Evolutionary conservation across 345 rosid species (phyloP), one percentile per base, ranked within the genome.

Genomic region (Euphorbia pulcherrima): DNA sequence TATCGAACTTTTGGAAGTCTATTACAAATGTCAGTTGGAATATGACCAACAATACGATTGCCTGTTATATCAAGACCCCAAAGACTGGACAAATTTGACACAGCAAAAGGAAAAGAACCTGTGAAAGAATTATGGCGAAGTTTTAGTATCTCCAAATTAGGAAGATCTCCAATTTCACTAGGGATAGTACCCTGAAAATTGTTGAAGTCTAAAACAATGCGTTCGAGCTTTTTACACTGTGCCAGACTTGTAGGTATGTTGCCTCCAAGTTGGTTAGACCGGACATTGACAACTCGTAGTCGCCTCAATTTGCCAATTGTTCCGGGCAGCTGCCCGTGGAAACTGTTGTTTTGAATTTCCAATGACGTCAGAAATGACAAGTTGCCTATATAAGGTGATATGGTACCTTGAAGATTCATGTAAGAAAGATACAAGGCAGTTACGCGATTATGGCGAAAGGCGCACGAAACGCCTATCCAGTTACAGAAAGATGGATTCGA

Each of bases 351-450:
- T 53, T n/a, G 26, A n/a, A 53, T 53, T 27, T 53, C 7, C 27
- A 53, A 23, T 10, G 1, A 3, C 8, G 57, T 53, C 14, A 53
- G 57, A 53, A 53, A 53, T 1, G 28, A 20, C 28, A 53, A 28
- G 28, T 53, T 53, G 2, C 57, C 57, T 20, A 53, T 53, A 9
- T 53, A 23, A 21, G 57, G 57, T 53, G 57, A 53, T n/a, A 53
- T 53, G 5, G 57, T 53, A 23, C 57, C 57, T 53, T 53, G 57
- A 23, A 53, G 26, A 53, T 53, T 14, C 57, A 53, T 53, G 57
- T 53, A 4, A 21, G 57, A 53, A 53, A 53, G 57, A 21, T 53
- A 6, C 57, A 53, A 53, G 57, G 57, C 27, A 20, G 28, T 23
- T 4, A 53, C 26, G 14, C 57, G 57, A 0, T 23, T 10, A 28